These are phyloP conservation scores for Drechslerella dactyloides DNA, from an alignment of 2,329 filamentous ascomycete genomes.

Conservation along the genomic window DNA sequence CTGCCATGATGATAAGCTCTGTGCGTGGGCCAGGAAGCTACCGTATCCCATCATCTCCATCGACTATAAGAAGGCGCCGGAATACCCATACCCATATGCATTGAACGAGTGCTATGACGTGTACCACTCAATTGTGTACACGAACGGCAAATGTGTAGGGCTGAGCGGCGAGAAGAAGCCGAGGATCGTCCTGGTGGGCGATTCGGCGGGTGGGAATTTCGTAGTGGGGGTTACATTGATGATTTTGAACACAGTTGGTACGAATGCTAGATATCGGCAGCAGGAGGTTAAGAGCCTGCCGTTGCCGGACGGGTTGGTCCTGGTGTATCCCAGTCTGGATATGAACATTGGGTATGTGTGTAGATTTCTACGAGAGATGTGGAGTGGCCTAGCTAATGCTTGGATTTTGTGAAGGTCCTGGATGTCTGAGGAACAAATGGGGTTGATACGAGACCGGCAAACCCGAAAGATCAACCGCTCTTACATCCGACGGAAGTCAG, in stretches of 20 bases:
- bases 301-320: conserved; percentile 76
- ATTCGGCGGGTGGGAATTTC: conserved; percentile 82
- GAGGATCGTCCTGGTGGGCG: conserved; percentile 75
- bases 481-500: conserved; percentile 79
- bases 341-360: conserved; percentile 78
- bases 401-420: conserved; percentile 66
- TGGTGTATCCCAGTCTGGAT: conserved; percentile 88
- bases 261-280: conserved; percentile 48
- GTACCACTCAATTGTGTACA: conserved; percentile 75
- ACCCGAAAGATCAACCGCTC: conserved; percentile 77
- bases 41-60: conserved; percentile 82
- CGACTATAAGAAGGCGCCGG: conserved; percentile 87
- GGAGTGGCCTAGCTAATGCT: neutral
- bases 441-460: conserved; percentile 82
- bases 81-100: conserved; percentile 83
- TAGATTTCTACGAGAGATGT: neutral
- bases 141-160: conserved; percentile 75
- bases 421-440: conserved; percentile 99
- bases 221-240: conserved; percentile 83
- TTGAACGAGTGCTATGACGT: conserved; percentile 88
- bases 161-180: conserved; percentile 71
- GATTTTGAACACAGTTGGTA: conserved; percentile 70
- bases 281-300: conserved; percentile 64
- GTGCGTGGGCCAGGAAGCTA: conserved; percentile 88
- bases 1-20: conserved; percentile 89